Conservation (phyloP, 257 asterid species). For the Dorcoceras hygrometricum region DNA sequence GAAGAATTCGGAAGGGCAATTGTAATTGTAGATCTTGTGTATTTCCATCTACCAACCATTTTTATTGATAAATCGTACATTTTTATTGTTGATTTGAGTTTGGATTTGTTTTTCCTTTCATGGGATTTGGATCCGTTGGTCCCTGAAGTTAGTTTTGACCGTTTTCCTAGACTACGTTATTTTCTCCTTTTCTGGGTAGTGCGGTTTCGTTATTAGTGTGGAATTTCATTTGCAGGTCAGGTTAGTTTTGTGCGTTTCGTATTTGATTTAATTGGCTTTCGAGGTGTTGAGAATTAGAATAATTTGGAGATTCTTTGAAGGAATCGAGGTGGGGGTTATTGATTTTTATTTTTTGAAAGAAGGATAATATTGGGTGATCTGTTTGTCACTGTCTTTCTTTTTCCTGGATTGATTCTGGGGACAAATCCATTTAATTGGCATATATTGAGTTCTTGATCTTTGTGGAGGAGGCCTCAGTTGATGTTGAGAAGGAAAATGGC, state of each 20-base stretch:
- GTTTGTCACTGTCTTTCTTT: slow-evolving; percentile 6
- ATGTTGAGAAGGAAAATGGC: slow-evolving; percentile 60
- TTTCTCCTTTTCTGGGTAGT: neutral
- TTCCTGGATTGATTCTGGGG: slow-evolving; percentile 9
- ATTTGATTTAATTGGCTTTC: slow-evolving; percentile 27
- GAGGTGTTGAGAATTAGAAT: slow-evolving; percentile 19
- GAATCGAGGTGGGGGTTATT: slow-evolving; percentile 3
- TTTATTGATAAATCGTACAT: slow-evolving; percentile 23
- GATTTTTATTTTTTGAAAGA: slow-evolving; percentile 14
- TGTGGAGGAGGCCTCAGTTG: slow-evolving; percentile 20
- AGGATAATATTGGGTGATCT: slow-evolving; percentile 18
- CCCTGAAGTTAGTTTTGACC: slow-evolving; percentile 10
- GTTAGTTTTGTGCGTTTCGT: slow-evolving; percentile 13
- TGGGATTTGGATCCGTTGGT: slow-evolving; percentile 22
- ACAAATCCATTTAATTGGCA: slow-evolving; percentile 6
- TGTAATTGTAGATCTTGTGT: slow-evolving; percentile 20
- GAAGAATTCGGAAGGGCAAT: slow-evolving; percentile 19
- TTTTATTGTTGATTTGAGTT: slow-evolving; percentile 18
- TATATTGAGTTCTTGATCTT: slow-evolving; percentile 19
- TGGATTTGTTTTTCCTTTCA: neutral
- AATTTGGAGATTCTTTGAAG: slow-evolving; percentile 10
- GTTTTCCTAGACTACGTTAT: slow-evolving; percentile 12
- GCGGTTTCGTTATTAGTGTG: slow-evolving; percentile 15
- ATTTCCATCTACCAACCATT: slow-evolving; percentile 1
- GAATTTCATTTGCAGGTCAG: slow-evolving; percentile 31